Base-by-base conservation (phyloP, 2,329 filamentous ascomycete genomes). In the Daldinia eschscholtzii region DNA sequence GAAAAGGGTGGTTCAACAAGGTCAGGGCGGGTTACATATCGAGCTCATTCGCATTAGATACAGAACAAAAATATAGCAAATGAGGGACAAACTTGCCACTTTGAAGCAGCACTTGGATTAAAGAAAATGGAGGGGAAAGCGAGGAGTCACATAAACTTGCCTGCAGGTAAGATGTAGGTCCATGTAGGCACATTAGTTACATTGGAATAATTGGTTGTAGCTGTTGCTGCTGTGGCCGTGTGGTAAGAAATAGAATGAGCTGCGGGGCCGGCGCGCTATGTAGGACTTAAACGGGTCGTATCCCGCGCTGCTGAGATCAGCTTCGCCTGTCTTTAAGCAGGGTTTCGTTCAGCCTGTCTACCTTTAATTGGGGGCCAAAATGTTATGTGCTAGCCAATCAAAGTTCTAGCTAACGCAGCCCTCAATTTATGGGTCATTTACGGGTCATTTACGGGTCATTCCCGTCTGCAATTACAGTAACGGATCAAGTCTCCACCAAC, bases 311-410 rank as follows among this genome's bases (percentile, higher is more conserved):
- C 46, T 50, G 13, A 50, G 46, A 50, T 30, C 5, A 50, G 23
- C 13, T 50, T 50, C 9, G 20, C n/a, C n/a, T 37, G 30, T 6
- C 9, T 33, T 33, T 33, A 44, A 20, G 41, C 41, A 23, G 30
- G 30, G 30, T 1, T 20, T 44, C n/a, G 41, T 20, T 44, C 41
- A 46, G 20, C 44, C 44, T 26, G 20, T 10, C 23, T 26, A 23
- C 20, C 20, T 23, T 15, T 4, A 30, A 44, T 61, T 65, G 64
- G 64, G 64, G 64, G 64, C 64, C 44, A 7, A 57, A 61, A 61
- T 6, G 13, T 15, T 15, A 53, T 3, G 15, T 20, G 41, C 37
- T 20, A 20, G n/a, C 63, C 18, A 65, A 65, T 61, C n/a, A 23
- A 42, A 37, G 7, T 23, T 55, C 30, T 35, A 41, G 35, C 2